Percentiles rank a stretch among this genome's conserved stretches.
Conservation (phyloP, 306 rosid genomes). For the Cucumis hystrix region DNA sequence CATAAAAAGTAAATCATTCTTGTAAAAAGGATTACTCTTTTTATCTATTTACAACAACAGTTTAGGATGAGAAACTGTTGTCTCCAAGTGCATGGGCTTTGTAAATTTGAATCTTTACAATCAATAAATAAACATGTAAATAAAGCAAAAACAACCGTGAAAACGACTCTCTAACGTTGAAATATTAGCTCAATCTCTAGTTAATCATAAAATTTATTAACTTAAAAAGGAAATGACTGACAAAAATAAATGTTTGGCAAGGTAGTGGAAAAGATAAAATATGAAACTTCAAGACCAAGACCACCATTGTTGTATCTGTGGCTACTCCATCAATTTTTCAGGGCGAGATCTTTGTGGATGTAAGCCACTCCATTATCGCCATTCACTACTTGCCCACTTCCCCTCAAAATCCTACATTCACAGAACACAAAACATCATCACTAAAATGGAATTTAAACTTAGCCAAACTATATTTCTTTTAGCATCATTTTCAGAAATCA, state of each 20-base stretch:
- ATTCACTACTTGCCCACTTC: constrained; percentile 63
- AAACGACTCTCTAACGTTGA: neutral
- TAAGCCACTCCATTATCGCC: constrained; percentile 51
- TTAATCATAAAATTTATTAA: no score
- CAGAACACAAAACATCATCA: neutral
- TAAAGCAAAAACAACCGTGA: neutral
- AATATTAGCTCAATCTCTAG: neutral
- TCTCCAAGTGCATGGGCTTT: no score
- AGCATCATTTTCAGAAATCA: neutral
- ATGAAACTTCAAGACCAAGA: neutral
- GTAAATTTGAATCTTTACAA: no score
- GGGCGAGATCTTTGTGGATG: constrained; percentile 37
- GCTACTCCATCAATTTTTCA: neutral
- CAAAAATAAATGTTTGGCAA: neutral
- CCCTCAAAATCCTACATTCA: constrained; percentile 71
- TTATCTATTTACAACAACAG: no score
- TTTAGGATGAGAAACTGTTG: no score
- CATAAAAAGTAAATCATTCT: neutral
- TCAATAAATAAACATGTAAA: neutral
- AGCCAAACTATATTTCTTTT: neutral
- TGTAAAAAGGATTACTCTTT: no score
- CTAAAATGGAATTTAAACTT: neutral
- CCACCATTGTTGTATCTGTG: neutral
- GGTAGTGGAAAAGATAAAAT: neutral
- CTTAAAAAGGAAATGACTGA: neutral